These are phyloP conservation scores for Ilex aquifolium DNA, from an alignment of 257 asterid genomes.

Conservation along the genomic window DNA sequence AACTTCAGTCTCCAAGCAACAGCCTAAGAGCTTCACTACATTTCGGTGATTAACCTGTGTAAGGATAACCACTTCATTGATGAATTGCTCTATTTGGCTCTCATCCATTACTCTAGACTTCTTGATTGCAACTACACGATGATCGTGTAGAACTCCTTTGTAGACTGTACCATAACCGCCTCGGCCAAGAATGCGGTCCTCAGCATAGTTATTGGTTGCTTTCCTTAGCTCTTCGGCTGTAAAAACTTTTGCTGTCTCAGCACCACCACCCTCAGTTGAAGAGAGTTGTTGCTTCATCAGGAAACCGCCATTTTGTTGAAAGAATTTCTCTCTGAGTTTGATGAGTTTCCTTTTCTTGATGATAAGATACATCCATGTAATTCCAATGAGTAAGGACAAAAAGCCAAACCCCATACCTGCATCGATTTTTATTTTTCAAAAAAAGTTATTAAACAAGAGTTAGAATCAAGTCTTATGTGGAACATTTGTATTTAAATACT, in stretches of 20 bases:
- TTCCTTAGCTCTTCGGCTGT: conserved; percentile 51
- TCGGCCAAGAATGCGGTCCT: conserved; percentile 51
- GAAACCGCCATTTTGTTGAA: conserved; percentile 73
- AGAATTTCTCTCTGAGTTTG: conserved; percentile 30
- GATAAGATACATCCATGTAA: too few relatives aligned
- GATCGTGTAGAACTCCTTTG: conserved; percentile 51
- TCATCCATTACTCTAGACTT: conserved; percentile 55
- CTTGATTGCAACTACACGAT: conserved; percentile 55
- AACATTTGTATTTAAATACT: too few relatives aligned
- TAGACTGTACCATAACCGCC: conserved; percentile 81
- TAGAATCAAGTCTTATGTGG: too few relatives aligned
- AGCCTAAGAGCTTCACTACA: conserved; percentile 67
- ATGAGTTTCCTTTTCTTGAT: too few relatives aligned
- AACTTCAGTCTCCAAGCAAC: conserved; percentile 71
- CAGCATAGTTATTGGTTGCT: conserved; percentile 56
- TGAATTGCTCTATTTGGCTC: conserved; percentile 62
- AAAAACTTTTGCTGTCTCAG: conserved; percentile 42
- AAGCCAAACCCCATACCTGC: conserved; percentile 14
- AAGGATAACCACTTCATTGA: conserved; percentile 70
- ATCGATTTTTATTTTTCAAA: too few relatives aligned
- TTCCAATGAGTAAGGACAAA: too few relatives aligned
- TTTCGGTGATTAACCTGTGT: conserved; percentile 71
- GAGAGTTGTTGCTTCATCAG: conserved; percentile 50
- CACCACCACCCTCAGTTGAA: conserved; percentile 35
- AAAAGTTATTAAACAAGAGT: too few relatives aligned